A percentile compares a stretch with the other conserved stretches of the same genome.
phyloP scores from a whole-genome alignment of 1,284 basidiomycete genomes.

The Trichosporon asahii region DNA sequence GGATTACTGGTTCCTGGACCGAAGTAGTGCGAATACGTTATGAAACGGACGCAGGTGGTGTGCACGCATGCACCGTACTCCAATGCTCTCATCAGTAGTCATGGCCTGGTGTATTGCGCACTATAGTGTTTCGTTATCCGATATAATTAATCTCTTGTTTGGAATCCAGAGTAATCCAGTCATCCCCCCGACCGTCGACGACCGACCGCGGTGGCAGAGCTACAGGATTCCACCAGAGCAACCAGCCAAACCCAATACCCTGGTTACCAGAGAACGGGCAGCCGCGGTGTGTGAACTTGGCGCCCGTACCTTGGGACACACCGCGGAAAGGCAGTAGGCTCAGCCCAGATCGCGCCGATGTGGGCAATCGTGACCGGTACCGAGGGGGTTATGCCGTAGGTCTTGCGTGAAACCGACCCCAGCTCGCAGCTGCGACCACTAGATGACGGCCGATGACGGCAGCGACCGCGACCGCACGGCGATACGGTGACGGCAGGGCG shows the following conservation, averaged over 20 bases:
- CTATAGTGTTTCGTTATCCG: not conserved
- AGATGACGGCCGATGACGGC: not conserved
- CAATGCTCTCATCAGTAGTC: not conserved
- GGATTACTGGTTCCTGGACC: conserved; percentile 7
- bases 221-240: not conserved
- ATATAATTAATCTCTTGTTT: conserved; percentile 1
- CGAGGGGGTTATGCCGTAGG: not conserved
- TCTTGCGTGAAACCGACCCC: not conserved
- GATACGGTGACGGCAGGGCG: not conserved
- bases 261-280: not conserved
- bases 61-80: not conserved
- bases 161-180: not conserved
- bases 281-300: not conserved
- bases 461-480: not conserved
- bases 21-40: conserved; percentile 6
- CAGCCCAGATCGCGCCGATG: not conserved
- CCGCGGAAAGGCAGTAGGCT: not conserved
- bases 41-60: conserved; percentile 1
- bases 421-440: not conserved
- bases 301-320: not conserved
- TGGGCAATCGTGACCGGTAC: not conserved
- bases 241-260: conserved; percentile 1
- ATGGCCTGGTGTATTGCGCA: not conserved
- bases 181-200: not conserved
- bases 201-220: not conserved